These are phyloP conservation scores for Pseudogymnoascus sp. DNA, from an alignment of 2,329 filamentous ascomycete genomes.

Conservation along the genomic window DNA sequence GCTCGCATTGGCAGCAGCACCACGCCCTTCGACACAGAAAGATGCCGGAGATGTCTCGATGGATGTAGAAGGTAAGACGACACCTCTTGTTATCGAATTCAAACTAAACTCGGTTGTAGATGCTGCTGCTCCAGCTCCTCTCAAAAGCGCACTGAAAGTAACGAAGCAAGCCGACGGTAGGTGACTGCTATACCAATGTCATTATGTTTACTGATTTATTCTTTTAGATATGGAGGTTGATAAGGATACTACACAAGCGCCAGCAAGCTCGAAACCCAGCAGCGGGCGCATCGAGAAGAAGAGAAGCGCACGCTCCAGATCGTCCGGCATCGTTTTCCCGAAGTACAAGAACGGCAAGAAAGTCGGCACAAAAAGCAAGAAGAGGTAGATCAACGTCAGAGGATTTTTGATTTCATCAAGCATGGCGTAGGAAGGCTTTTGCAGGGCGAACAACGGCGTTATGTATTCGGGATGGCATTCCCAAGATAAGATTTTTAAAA, in stretches of 20 bases:
- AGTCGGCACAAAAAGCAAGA: slow-evolving; percentile 34
- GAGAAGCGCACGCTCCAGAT: slow-evolving; percentile 38
- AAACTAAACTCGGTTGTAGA: neutral
- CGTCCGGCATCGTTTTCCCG: slow-evolving; percentile 50
- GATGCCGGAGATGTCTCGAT: slow-evolving; percentile 40
- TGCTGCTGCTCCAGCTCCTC: neutral
- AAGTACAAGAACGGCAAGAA: slow-evolving; percentile 46
- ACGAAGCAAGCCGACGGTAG: slow-evolving; percentile 22
- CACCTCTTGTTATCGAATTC: neutral
- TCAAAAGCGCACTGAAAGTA: slow-evolving; percentile 13
- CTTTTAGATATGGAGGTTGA: slow-evolving; percentile 52
- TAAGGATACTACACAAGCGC: slow-evolving; percentile 22
- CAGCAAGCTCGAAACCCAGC: slow-evolving; percentile 26
- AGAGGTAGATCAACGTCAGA: slow-evolving; percentile 10
- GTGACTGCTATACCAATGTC: neutral
- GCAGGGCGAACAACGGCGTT: slow-evolving; percentile 5
- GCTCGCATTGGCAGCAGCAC: slow-evolving; percentile 67
- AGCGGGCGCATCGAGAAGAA: slow-evolving; percentile 51
- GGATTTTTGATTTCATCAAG: slow-evolving; percentile 2
- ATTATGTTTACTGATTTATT: neutral
- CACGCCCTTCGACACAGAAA: slow-evolving; percentile 50
- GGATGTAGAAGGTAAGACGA: slow-evolving; percentile 30
- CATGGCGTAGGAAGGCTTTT: slow-evolving; percentile 7
- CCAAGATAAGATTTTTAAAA: neutral
- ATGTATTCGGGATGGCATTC: neutral